Conservation (phyloP, 139 green algal species). For the Chlorella sorokiniana region DNA sequence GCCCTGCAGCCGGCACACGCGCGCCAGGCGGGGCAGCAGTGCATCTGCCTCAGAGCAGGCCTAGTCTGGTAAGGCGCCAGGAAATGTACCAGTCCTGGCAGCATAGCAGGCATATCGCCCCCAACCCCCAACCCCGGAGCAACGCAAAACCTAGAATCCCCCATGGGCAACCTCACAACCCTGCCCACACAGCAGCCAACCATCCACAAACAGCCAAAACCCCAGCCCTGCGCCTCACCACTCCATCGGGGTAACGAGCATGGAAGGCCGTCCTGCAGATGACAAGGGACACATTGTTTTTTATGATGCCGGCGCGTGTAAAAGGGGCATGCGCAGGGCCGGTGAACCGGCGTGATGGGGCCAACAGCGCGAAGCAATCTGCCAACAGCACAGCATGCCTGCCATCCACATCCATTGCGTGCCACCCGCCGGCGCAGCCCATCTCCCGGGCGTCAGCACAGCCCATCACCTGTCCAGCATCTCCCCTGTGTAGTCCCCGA, state of each 20-base stretch:
- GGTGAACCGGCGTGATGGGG: too few species aligned
- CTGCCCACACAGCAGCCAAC: not conserved
- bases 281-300: too few species aligned
- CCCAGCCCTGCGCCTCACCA: constrained; percentile 34
- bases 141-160: too few species aligned
- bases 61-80: too few species aligned
- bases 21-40: not conserved
- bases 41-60: not conserved
- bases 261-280: constrained; percentile 48
- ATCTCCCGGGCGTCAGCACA: too few species aligned
- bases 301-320: too few species aligned
- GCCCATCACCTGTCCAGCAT: constrained; percentile 54
- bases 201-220: too few species aligned
- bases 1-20: not conserved
- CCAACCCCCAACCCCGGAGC: not conserved
- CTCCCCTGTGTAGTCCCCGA: constrained; percentile 62
- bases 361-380: too few species aligned
- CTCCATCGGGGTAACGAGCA: constrained; percentile 53
- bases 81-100: not conserved
- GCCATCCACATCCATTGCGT: too few species aligned
- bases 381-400: too few species aligned
- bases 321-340: too few species aligned
- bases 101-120: not conserved
- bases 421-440: too few species aligned
- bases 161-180: not conserved